Base-by-base conservation (phyloP, 495 filamentous ascomycete species). In the Podospora conica region DNA sequence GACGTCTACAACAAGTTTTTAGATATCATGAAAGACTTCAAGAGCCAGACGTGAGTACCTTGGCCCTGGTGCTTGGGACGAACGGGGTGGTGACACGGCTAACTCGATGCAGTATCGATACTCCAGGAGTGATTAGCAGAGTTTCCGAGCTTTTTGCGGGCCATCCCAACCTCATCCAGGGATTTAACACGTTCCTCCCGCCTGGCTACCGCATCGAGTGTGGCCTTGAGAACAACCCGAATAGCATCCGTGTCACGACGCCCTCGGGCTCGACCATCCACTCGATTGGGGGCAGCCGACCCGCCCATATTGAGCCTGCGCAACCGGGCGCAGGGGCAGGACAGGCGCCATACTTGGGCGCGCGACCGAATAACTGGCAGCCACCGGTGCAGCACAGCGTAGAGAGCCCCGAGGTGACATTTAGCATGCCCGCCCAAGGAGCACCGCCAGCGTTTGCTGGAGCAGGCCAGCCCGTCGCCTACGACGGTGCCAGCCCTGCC, bases 1-100 rank as follows among this genome's bases (percentile, higher is more conserved):
- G 96, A 99, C 75, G 95, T 99, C 2, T 99, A 99, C 73, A 99
- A 99, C 74, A 86, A 90, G 22, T 99, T 99, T 71, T 79, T 99
- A 61, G 95, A 99, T 69, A 99, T 99, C 60, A 99, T 99, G 96
- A 99, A 99, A 76, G 96, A 99, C 68, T 99, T 99, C 80, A 99
- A 99, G 80, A 96, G 93, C 71, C 93, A 96, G 79, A 91, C 93
- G 87, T 95, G 79, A 80, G 91, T 84, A 9, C 4, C 12, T 11
- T 7, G 1, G 12, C 58, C 12, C 24, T 12, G 23, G 23, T 58
- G 33, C 48, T 24, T n/a, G 15, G 11, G 18, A 0, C 10, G 22
- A 24, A 22, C 9, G 3, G 21, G 29, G 57, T 10, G 11, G 0
- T 15, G 61, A 20, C n/a, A 53, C 25, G 68, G 61, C 69, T 63